Conservation (phyloP, 192 early-diverging fungal genomes). For the Coemansia sp. region DNA sequence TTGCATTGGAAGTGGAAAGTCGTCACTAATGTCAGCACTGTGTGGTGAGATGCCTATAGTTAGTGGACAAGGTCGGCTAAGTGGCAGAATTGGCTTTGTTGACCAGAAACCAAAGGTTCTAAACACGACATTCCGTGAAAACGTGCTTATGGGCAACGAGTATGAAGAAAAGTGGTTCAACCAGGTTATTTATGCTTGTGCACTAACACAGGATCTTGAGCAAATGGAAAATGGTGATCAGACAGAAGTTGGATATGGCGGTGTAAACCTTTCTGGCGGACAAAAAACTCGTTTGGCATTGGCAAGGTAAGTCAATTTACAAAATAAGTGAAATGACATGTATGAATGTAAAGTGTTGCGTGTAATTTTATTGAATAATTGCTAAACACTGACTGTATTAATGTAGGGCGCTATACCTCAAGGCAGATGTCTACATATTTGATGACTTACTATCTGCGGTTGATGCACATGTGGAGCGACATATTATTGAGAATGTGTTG, state of each 20-base stretch:
- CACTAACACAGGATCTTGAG: constrained; percentile 28
- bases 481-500: constrained; percentile 57
- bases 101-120: constrained; percentile 46
- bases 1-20: constrained; percentile 75
- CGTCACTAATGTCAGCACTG: constrained; percentile 61
- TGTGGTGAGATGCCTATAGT: constrained; percentile 84
- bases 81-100: constrained; percentile 58
- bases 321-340: neutral
- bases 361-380: constrained; percentile 5
- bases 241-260: constrained; percentile 59
- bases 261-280: constrained; percentile 62
- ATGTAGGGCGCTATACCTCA: constrained; percentile 59
- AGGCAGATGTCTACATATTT: constrained; percentile 64
- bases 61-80: constrained; percentile 63
- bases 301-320: constrained; percentile 41
- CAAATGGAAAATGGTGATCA: constrained; percentile 21
- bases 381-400: constrained; percentile 15
- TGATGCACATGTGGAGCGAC: constrained; percentile 60
- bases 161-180: constrained; percentile 34
- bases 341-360: neutral
- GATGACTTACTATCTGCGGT: constrained; percentile 75
- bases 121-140: constrained; percentile 48
- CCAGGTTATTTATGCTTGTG: constrained; percentile 32
- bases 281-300: constrained; percentile 64
- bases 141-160: constrained; percentile 42